phyloP scores from a whole-genome alignment of 2,329 filamentous ascomycete genomes.

The Botrytis hyacinthi region DNA sequence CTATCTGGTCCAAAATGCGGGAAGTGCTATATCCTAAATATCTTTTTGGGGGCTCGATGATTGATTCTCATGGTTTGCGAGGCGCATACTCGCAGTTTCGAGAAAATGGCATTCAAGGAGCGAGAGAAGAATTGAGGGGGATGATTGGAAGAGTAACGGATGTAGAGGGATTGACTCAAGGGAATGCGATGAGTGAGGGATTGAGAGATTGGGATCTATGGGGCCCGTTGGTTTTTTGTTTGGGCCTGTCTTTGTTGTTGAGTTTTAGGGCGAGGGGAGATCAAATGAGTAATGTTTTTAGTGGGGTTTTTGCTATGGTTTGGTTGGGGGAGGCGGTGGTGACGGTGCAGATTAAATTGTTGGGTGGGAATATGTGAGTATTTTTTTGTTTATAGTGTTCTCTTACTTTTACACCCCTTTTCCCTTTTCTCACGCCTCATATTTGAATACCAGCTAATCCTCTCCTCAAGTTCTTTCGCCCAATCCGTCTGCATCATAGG shows the following conservation, averaged over 20 bases:
- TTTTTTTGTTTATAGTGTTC: background rate
- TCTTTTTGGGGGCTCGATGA: constrained; percentile 70
- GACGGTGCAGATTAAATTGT: constrained; percentile 93
- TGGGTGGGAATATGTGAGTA: constrained; percentile 94
- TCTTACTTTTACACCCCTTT: background rate
- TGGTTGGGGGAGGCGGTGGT: constrained; percentile 97
- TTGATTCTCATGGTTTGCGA: constrained; percentile 56
- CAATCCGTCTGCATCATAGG: constrained; percentile 98
- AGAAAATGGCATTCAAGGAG: constrained; percentile 56
- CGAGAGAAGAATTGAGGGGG: constrained; percentile 60
- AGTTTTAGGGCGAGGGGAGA: constrained; percentile 76
- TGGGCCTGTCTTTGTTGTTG: constrained; percentile 82
- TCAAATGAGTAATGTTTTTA: constrained; percentile 88
- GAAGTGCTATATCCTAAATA: constrained; percentile 97
- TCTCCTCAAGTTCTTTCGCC: constrained; percentile 75
- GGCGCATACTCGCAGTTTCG: constrained; percentile 62
- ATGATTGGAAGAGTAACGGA: constrained; percentile 62
- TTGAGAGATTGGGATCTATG: constrained; percentile 97
- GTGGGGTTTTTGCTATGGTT: constrained; percentile 92
- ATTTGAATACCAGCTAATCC: background rate
- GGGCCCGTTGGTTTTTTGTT: constrained; percentile 92
- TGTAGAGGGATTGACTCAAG: constrained; percentile 56
- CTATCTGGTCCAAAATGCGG: constrained; percentile 97
- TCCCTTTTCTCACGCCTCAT: background rate
- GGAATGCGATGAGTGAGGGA: constrained; percentile 76